Conservation (phyloP, 441 rosid species). For the Mallotus japonicus region DNA sequence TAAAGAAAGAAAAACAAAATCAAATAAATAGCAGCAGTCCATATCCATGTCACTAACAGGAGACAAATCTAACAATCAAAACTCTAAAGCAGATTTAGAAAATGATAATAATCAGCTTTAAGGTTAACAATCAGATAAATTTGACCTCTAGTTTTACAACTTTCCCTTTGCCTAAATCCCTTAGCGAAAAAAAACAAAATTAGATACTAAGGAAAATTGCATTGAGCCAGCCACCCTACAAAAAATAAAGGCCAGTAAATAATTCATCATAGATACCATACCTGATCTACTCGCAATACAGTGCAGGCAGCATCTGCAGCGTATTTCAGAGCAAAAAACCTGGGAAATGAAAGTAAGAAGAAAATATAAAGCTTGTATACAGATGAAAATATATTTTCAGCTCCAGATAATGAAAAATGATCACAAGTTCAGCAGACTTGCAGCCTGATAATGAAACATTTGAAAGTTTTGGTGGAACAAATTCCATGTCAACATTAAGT, state of each 20-base stretch:
- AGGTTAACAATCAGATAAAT: background rate
- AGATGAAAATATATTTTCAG: background rate
- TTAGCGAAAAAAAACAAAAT: background rate
- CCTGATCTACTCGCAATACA: constrained; percentile 98
- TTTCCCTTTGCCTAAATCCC: background rate
- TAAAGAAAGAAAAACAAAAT: constrained; percentile 16
- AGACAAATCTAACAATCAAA: background rate
- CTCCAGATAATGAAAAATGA: background rate
- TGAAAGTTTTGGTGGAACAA: background rate
- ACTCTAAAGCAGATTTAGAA: background rate
- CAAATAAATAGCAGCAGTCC: background rate
- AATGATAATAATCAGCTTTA: background rate
- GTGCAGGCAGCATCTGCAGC: constrained; percentile 99
- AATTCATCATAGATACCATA: constrained; percentile 17
- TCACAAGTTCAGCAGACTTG: background rate
- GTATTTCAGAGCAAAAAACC: constrained; percentile 89
- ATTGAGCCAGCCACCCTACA: background rate
- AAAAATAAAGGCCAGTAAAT: too few species aligned
- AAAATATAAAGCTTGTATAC: background rate
- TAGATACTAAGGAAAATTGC: background rate
- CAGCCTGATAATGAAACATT: background rate
- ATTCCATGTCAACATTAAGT: background rate
- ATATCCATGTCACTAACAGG: background rate
- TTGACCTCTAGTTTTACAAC: background rate
- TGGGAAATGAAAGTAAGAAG: constrained; percentile 25